A percentile compares a stretch with the other conserved stretches of the same genome.
Evolutionary conservation across 768 basidiomycete species (phyloP).

Genomic region (Roridomyces roridus): DNA sequence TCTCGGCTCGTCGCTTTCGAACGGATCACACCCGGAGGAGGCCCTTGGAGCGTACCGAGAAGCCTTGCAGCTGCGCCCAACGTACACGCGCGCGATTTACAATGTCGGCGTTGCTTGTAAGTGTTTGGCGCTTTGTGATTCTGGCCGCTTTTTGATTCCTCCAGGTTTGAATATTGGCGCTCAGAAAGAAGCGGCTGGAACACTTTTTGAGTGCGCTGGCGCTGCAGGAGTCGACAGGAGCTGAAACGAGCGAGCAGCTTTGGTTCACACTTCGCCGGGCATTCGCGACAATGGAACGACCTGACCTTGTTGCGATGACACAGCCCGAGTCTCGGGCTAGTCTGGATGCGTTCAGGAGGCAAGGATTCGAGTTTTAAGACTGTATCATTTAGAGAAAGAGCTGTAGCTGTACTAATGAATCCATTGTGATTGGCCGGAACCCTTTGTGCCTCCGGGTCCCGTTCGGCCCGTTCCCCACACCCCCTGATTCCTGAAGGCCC

Average conservation of each 20-base stretch:
- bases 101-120: slow-evolving; percentile 97
- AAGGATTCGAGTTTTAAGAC: slow-evolving; percentile 82
- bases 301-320: slow-evolving; percentile 81
- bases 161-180: slow-evolving; percentile 95
- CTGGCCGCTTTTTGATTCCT: background rate
- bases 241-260: slow-evolving; percentile 80
- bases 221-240: slow-evolving; percentile 74
- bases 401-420: background rate
- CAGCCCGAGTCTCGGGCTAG: slow-evolving; percentile 64
- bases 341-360: slow-evolving; percentile 75
- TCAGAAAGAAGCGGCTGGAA: slow-evolving; percentile 93
- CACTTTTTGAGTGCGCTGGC: slow-evolving; percentile 89
- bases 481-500: too few relatives aligned
- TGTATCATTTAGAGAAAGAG: slow-evolving; percentile 4
- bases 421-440: background rate
- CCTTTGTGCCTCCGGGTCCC: too few relatives aligned
- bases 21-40: slow-evolving; percentile 93
- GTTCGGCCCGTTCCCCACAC: slow-evolving; percentile 12
- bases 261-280: slow-evolving; percentile 91
- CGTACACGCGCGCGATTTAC: slow-evolving; percentile 96
- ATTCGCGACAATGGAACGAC: slow-evolving; percentile 80
- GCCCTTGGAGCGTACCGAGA: slow-evolving; percentile 89
- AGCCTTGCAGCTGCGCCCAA: slow-evolving; percentile 89
- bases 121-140: slow-evolving; percentile 37
- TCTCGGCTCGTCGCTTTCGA: slow-evolving; percentile 91